phyloP scores from a whole-genome alignment of 2,329 filamentous ascomycete genomes.

The Mycogone perniciosa region DNA sequence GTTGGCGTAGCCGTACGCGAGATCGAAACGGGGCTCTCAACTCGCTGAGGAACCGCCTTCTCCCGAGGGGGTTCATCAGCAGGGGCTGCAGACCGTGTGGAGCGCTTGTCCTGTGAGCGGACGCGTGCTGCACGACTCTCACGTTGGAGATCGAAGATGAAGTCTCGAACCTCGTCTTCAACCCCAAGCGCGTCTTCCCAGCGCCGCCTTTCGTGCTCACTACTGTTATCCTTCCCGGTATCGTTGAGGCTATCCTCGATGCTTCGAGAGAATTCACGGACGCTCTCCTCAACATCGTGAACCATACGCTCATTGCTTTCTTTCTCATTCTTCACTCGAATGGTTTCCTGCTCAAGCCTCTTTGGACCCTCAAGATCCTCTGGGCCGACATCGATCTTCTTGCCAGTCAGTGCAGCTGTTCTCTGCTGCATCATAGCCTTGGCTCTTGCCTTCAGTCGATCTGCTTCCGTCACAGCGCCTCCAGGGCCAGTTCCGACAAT shows the following conservation, averaged over 20 bases:
- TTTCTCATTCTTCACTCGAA: slow-evolving; percentile 73
- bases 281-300: slow-evolving; percentile 90
- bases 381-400: slow-evolving; percentile 60
- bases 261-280: slow-evolving; percentile 76
- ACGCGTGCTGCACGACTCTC: slow-evolving; percentile 72
- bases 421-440: slow-evolving; percentile 99
- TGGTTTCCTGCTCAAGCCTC: slow-evolving; percentile 81
- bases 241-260: slow-evolving; percentile 87
- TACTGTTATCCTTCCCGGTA: slow-evolving; percentile 64
- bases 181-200: slow-evolving; percentile 97
- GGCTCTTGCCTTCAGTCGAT: slow-evolving; percentile 87
- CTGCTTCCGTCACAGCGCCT: slow-evolving; percentile 83
- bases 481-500: slow-evolving; percentile 92
- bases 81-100: slow-evolving; percentile 34
- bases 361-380: slow-evolving; percentile 76
- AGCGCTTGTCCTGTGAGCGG: slow-evolving; percentile 50
- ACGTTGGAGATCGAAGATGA: slow-evolving; percentile 93
- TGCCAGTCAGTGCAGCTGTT: slow-evolving; percentile 84
- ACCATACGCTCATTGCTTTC: slow-evolving; percentile 97
- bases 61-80: slow-evolving; percentile 39
- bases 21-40: slow-evolving; percentile 47
- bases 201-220: slow-evolving; percentile 82
- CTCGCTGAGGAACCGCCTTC: slow-evolving; percentile 12
- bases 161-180: slow-evolving; percentile 93
- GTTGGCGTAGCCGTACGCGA: slow-evolving; percentile 42